These are phyloP conservation scores for Gyromitra esculenta DNA, from an alignment of 2,329 filamentous ascomycete species.

Conservation along the genomic window DNA sequence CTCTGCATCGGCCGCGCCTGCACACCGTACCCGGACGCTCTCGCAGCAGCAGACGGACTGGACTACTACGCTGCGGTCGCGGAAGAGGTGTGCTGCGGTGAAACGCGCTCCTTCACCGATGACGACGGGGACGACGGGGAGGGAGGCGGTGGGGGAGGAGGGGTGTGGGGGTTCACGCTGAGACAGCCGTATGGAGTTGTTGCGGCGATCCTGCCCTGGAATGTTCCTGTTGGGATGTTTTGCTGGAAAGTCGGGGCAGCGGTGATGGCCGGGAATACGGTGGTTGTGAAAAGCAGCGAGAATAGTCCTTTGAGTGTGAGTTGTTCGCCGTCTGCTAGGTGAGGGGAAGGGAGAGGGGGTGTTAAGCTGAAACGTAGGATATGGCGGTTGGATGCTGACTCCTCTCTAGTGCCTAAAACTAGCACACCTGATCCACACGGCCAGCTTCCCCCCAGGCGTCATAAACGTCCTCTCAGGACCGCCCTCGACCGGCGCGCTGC, in stretches of 20 bases:
- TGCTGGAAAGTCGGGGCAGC: constrained; percentile 69
- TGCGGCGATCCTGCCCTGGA: constrained; percentile 70
- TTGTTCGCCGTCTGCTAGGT: constrained; percentile 12
- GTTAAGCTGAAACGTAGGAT: background rate
- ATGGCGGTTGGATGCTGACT: constrained; percentile 58
- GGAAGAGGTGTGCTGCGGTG: constrained; percentile 32
- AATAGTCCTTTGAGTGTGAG: constrained; percentile 69
- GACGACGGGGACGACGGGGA: constrained; percentile 9
- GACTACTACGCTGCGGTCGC: constrained; percentile 35
- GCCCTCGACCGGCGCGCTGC: constrained; percentile 64
- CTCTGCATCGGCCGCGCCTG: constrained; percentile 64
- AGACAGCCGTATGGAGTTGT: constrained; percentile 67
- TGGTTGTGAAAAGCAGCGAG: constrained; percentile 72
- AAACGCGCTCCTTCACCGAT: constrained; percentile 14
- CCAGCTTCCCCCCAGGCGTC: constrained; percentile 62
- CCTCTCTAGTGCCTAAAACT: constrained; percentile 61
- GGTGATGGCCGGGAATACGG: constrained; percentile 69
- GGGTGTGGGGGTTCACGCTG: constrained; percentile 60
- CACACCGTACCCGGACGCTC: constrained; percentile 74
- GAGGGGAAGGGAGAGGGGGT: background rate
- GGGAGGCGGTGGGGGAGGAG: background rate
- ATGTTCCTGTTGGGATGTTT: constrained; percentile 64
- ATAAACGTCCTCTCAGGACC: constrained; percentile 65
- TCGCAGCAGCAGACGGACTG: constrained; percentile 64
- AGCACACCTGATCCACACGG: constrained; percentile 61